Percentiles rank a stretch among this genome's conserved stretches.
phyloP scores from a whole-genome alignment of 2,329 filamentous ascomycete genomes.

The Ascochyta rabiei region DNA sequence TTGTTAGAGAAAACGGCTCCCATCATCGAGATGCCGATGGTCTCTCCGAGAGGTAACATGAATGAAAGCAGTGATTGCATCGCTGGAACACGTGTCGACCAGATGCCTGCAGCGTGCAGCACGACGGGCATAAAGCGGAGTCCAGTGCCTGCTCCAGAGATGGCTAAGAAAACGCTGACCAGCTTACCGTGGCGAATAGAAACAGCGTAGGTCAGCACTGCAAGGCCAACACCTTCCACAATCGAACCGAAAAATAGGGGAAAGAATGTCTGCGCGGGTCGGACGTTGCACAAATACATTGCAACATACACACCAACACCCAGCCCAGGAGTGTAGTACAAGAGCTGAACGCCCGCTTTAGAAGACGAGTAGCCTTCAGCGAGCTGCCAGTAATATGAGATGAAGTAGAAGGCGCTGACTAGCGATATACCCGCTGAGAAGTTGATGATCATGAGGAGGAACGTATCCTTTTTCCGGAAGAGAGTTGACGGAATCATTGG shows the following conservation, averaged over 20 bases:
- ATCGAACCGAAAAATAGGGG: slow-evolving; percentile 57
- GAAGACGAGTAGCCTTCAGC: slow-evolving; percentile 61
- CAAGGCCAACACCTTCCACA: slow-evolving; percentile 64
- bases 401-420: slow-evolving; percentile 69
- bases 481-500: slow-evolving; percentile 70
- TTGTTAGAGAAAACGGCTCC: slow-evolving; percentile 71
- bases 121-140: slow-evolving; percentile 69
- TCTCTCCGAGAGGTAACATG: slow-evolving; percentile 67
- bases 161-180: slow-evolving; percentile 70
- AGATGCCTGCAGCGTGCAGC: slow-evolving; percentile 68
- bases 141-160: slow-evolving; percentile 68
- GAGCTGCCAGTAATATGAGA: slow-evolving; percentile 70
- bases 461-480: slow-evolving; percentile 63
- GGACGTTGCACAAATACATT: slow-evolving; percentile 65
- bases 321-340: slow-evolving; percentile 70
- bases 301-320: slow-evolving; percentile 64
- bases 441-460: slow-evolving; percentile 67
- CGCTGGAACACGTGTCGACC: slow-evolving; percentile 62
- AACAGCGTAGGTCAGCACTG: slow-evolving; percentile 64
- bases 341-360: slow-evolving; percentile 55
- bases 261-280: slow-evolving; percentile 66
- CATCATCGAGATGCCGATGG: slow-evolving; percentile 70
- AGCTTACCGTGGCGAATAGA: slow-evolving; percentile 55
- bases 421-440: slow-evolving; percentile 63
- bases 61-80: slow-evolving; percentile 67